Evolutionary conservation across 2,329 filamentous ascomycete genomes (phyloP), one percentile per base, ranked within the genome.

Genomic region (Colletotrichum agaves): DNA sequence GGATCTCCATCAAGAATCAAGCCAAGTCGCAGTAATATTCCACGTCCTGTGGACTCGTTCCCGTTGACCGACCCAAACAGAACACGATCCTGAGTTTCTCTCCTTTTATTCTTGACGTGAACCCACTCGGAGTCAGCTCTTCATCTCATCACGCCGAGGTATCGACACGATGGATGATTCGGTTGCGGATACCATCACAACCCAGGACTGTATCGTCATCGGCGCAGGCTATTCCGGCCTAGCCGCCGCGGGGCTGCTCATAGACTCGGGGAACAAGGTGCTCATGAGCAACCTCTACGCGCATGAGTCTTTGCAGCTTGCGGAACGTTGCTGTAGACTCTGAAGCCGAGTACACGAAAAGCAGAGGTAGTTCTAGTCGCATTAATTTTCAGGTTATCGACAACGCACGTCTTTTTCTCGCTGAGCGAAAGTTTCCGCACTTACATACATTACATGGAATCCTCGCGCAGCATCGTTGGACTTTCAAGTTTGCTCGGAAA

Each of bases 311-410:
- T 6, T 27, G 23, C 23, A 6, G 23, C 6, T 6, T 27, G 23
- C 23, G 23, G 23, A 27, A 4, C 87, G 64, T 75, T 82, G 73
- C 89, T 83, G 35, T 85, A 87, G 13, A 88, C 83, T 71, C 86
- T 84, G n/a, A 88, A 71, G 2, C 3, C 23, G 5, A 23, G 23
- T 23, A 23, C 23, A 4, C 23, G 5, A 23, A 23, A 23, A 23
- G 23, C 23, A 23, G 23, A 27, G 23, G 5, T 27, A 27, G 23
- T 6, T 27, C 1, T 27, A 6, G 5, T 6, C 23, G 23, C 23
- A 27, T 4, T 6, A 6, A 27, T 5, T 27, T 27, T 6, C 4
- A 27, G 23, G 23, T 4, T 27, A 27, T 27, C 23, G 23, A 27
- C 5, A 27, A 27, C 6, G 23, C 23, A 27, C 4, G 6, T 27